A percentile compares a stretch with the other conserved stretches of the same genome.
Evolutionary conservation across 2,329 filamentous ascomycete species (phyloP).

Genomic region (Penicillium sp.): DNA sequence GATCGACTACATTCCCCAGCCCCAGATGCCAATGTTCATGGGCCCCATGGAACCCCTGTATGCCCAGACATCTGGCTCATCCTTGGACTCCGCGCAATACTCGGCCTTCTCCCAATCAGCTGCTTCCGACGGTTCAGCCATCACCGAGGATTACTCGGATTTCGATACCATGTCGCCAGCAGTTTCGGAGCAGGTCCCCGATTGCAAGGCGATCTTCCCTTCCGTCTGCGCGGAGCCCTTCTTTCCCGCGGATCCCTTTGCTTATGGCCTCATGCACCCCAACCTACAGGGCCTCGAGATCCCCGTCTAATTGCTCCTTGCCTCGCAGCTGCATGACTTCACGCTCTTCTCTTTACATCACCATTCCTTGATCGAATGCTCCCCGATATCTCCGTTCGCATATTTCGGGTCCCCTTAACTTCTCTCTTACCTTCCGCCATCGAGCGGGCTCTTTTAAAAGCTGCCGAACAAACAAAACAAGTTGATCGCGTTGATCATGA

Average conservation of each 20-base stretch:
- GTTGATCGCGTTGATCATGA: slow-evolving; percentile 14
- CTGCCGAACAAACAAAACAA: slow-evolving; percentile 11
- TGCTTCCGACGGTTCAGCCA: slow-evolving; percentile 41
- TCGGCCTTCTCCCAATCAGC: slow-evolving; percentile 42
- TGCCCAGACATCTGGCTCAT: slow-evolving; percentile 39
- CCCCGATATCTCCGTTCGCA: neutral
- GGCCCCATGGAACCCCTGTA: slow-evolving; percentile 37
- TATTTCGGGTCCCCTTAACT: slow-evolving; percentile 2
- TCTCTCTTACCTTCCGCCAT: neutral
- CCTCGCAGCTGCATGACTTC: slow-evolving; percentile 7
- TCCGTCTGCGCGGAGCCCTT: slow-evolving; percentile 32
- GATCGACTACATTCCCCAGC: slow-evolving; percentile 37
- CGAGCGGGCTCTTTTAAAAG: slow-evolving; percentile 12
- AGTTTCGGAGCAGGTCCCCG: slow-evolving; percentile 32
- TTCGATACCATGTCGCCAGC: slow-evolving; percentile 39
- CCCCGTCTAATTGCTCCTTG: slow-evolving; percentile 3
- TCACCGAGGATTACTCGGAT: slow-evolving; percentile 41
- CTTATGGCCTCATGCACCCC: slow-evolving; percentile 26
- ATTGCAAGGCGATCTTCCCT: slow-evolving; percentile 34
- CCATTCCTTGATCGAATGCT: slow-evolving; percentile 3
- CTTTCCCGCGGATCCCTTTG: slow-evolving; percentile 27
- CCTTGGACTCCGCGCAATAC: slow-evolving; percentile 37
- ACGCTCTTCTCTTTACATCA: slow-evolving; percentile 1
- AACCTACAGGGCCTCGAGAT: slow-evolving; percentile 20
- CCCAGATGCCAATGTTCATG: slow-evolving; percentile 36